Percentiles rank a stretch among this genome's conserved stretches.
Conservation (phyloP, 129 eudicot genomes). For the Flaveria sonorensis region DNA sequence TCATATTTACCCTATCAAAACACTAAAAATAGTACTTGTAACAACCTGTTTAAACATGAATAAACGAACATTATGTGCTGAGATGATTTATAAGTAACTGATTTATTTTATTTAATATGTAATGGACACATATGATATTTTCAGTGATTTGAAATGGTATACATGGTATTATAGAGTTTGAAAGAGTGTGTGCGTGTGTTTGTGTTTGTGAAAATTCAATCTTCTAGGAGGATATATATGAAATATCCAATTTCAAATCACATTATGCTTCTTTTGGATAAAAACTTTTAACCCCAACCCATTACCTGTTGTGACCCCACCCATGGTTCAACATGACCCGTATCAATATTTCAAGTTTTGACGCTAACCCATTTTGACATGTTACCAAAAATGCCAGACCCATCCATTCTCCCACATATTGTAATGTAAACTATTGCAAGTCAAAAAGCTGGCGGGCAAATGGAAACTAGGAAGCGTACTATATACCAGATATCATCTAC, state of each 20-base stretch:
- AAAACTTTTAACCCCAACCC: not conserved
- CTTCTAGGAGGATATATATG: not conserved
- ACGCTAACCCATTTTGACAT: not conserved
- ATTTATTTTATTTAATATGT: not conserved
- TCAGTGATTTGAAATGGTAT: too few relatives aligned
- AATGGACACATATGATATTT: not conserved
- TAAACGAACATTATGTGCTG: not conserved
- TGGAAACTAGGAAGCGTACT: not conserved
- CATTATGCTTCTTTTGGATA: not conserved
- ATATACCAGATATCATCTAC: slow-evolving; percentile 44
- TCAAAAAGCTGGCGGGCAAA: not conserved
- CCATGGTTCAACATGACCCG: not conserved
- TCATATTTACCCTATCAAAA: not conserved
- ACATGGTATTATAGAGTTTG: too few relatives aligned
- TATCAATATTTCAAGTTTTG: not conserved
- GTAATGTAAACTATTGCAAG: not conserved
- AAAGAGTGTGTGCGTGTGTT: too few relatives aligned
- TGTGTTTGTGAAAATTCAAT: too few relatives aligned
- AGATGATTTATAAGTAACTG: not conserved
- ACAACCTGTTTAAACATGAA: not conserved
- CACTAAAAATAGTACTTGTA: not conserved
- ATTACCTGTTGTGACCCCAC: not conserved
- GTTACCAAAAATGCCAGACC: not conserved
- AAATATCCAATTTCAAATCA: not conserved
- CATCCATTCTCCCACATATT: not conserved